A percentile compares a stretch with the other conserved stretches of the same genome.
Evolutionary conservation across 2,329 filamentous ascomycete species (phyloP).

Genomic region (Colletotrichum destructivum): DNA sequence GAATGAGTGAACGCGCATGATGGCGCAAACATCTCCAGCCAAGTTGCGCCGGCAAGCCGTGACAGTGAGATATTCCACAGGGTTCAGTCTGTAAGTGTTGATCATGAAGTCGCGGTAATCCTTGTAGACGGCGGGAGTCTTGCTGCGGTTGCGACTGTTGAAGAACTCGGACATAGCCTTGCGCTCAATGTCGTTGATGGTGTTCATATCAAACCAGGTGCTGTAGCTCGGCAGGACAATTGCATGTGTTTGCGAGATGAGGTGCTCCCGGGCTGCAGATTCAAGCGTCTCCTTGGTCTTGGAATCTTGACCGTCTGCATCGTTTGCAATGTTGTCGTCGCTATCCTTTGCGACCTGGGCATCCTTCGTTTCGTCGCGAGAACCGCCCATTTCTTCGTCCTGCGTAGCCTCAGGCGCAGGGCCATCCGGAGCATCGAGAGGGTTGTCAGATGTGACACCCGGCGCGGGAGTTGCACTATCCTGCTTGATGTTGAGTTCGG

Average conservation of each 20-base stretch:
- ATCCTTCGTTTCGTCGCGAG: constrained; percentile 63
- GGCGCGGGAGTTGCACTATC: constrained; percentile 73
- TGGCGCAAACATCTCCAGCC: constrained; percentile 97
- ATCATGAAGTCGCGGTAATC: constrained; percentile 99
- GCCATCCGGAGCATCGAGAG: constrained; percentile 78
- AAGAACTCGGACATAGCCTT: constrained; percentile 98
- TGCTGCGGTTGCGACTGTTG: constrained; percentile 98
- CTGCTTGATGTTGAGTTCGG: constrained; percentile 70
- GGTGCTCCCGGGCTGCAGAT: constrained; percentile 89
- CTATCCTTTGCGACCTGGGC: constrained; percentile 58
- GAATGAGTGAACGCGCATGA: constrained; percentile 98
- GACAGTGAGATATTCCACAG: constrained; percentile 95
- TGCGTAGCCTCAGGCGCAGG: constrained; percentile 76
- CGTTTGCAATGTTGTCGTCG: constrained; percentile 61
- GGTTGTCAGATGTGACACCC: constrained; percentile 70
- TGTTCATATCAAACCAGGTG: constrained; percentile 99
- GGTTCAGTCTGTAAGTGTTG: constrained; percentile 97
- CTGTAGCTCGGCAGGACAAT: constrained; percentile 98
- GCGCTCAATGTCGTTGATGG: constrained; percentile 90
- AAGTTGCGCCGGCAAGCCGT: constrained; percentile 96
- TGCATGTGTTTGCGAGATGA: constrained; percentile 93
- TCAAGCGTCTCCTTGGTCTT: constrained; percentile 88
- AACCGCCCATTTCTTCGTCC: constrained; percentile 87
- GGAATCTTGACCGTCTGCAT: constrained; percentile 67
- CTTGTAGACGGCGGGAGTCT: constrained; percentile 97